A percentile compares a stretch with the other conserved stretches of the same genome.
These are phyloP conservation scores for Phytophthora podocarpi DNA, from an alignment of 352 stramenopile genomes.

Conservation along the genomic window DNA sequence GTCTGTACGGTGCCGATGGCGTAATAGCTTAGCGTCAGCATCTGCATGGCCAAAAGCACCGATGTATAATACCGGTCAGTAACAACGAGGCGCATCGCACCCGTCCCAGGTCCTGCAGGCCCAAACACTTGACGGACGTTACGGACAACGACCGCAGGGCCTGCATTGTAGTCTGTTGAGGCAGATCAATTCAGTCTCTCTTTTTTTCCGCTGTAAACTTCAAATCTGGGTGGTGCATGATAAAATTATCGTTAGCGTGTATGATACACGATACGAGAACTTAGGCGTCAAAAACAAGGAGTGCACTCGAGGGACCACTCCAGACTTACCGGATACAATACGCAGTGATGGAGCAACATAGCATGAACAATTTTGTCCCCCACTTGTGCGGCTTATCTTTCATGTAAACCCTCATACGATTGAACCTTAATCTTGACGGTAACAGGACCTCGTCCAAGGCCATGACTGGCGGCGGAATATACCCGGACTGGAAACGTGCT, in stretches of 20 bases:
- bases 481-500: not conserved
- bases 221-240: conserved; percentile 1
- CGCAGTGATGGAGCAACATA: conserved; percentile 2
- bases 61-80: too few relatives aligned
- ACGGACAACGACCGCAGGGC: not conserved
- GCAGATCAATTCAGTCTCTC: not conserved
- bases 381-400: conserved; percentile 5
- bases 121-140: conserved; percentile 19
- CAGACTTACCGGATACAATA: conserved; percentile 20
- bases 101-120: not conserved
- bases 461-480: not conserved
- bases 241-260: too few relatives aligned
- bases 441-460: conserved; percentile 16
- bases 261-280: not conserved
- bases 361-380: conserved; percentile 19
- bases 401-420: conserved; percentile 12
- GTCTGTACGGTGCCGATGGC: conserved; percentile 12
- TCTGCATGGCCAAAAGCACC: conserved; percentile 12
- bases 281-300: not conserved
- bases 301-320: not conserved
- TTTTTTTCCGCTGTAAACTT: conserved; percentile 4
- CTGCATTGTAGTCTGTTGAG: not conserved
- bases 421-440: conserved; percentile 6
- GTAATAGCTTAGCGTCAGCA: conserved; percentile 18
- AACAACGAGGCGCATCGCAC: conserved; percentile 7